phyloP scores from a whole-genome alignment of 139 green algal species.

The Coelastrella sp. region DNA sequence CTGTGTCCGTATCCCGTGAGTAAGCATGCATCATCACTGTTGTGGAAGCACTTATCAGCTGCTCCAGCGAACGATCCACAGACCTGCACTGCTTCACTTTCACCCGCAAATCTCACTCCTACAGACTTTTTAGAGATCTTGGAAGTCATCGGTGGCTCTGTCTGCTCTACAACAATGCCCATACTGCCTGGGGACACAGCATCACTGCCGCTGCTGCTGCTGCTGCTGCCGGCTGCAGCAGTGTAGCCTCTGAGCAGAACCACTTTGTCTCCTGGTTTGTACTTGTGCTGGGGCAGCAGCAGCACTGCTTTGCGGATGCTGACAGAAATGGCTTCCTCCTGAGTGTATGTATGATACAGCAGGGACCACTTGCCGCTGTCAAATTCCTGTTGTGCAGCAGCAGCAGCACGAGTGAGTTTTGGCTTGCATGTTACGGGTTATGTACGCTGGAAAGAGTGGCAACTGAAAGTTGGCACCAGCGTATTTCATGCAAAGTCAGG shows the following conservation, averaged over 20 bases:
- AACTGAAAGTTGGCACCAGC: too few species aligned
- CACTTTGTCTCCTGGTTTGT: neutral
- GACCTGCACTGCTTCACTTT: neutral
- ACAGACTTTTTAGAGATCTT: neutral
- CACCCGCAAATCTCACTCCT: neutral
- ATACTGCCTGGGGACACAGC: neutral
- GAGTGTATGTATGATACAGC: neutral
- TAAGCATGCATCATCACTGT: too few species aligned
- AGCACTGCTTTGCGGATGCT: constrained; percentile 56
- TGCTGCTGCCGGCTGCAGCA: neutral
- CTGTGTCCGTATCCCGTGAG: too few species aligned
- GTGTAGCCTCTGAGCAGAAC: neutral
- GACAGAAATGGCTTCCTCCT: neutral
- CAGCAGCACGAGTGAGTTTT: neutral
- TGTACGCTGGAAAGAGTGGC: too few species aligned
- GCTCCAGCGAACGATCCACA: too few species aligned
- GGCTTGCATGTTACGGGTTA: too few species aligned
- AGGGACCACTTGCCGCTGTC: neutral
- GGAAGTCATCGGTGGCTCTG: neutral
- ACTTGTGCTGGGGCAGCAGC: constrained; percentile 69
- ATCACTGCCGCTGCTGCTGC: constrained; percentile 23
- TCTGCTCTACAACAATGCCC: neutral
- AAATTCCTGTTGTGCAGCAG: neutral
- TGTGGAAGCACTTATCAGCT: too few species aligned
- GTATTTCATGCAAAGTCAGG: too few species aligned